A percentile compares a stretch with the other conserved stretches of the same genome.
These are phyloP conservation scores for Pleurotus djamor DNA, from an alignment of 768 basidiomycete species.

Conservation along the genomic window DNA sequence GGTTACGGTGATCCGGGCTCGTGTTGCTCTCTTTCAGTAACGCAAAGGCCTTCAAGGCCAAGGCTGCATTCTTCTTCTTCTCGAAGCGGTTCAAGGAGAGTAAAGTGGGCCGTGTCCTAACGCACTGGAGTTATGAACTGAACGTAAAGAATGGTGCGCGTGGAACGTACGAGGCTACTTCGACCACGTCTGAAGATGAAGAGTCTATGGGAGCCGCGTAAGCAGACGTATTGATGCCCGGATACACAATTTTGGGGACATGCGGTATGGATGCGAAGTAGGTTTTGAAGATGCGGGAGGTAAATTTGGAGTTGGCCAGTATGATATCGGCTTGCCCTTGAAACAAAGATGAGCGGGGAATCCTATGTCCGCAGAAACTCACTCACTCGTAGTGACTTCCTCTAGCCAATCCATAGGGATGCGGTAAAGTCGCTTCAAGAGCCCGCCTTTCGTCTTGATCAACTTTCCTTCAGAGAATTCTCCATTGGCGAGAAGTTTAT, in stretches of 20 bases:
- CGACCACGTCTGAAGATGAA: slow-evolving; percentile 47
- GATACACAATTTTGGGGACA: slow-evolving; percentile 84
- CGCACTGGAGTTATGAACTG: background rate
- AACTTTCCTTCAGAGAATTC: slow-evolving; percentile 56
- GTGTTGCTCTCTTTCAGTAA: slow-evolving; percentile 33
- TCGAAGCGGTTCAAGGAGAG: slow-evolving; percentile 95
- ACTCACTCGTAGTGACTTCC: slow-evolving; percentile 82
- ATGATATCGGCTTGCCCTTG: slow-evolving; percentile 88
- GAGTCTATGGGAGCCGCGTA: slow-evolving; percentile 52
- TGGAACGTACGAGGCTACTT: slow-evolving; percentile 56
- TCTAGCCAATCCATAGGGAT: slow-evolving; percentile 90
- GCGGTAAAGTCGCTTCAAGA: slow-evolving; percentile 78
- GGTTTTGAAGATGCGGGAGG: slow-evolving; percentile 72
- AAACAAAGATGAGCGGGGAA: slow-evolving; percentile 3
- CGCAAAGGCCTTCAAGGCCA: slow-evolving; percentile 83
- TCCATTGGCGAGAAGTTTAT: slow-evolving; percentile 84
- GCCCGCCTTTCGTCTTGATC: slow-evolving; percentile 33
- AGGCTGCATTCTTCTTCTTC: slow-evolving; percentile 85
- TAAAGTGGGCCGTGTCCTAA: slow-evolving; percentile 69
- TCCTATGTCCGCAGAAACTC: background rate
- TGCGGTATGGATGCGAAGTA: slow-evolving; percentile 70
- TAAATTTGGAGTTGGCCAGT: slow-evolving; percentile 90
- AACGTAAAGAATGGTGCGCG: background rate
- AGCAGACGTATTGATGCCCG: slow-evolving; percentile 82
- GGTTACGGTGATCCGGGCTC: slow-evolving; percentile 17